Evolutionary conservation across 495 filamentous ascomycete genomes (phyloP).

Genomic region (Aspergillus funiculosus): DNA sequence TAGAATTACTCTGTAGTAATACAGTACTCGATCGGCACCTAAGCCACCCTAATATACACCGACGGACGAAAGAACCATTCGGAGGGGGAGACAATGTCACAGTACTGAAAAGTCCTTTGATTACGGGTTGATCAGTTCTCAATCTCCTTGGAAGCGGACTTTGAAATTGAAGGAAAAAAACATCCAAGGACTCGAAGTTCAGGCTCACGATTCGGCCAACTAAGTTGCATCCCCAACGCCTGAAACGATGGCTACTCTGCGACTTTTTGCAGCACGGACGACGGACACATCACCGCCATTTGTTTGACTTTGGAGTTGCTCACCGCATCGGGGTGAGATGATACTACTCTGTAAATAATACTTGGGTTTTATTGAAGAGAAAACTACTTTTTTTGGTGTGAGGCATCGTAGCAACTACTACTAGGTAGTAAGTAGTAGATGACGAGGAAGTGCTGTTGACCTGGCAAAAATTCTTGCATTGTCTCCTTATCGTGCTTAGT

Average conservation of each 20-base stretch:
- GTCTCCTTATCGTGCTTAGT: constrained; percentile 22
- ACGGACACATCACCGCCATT: constrained; percentile 20
- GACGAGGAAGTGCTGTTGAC: too few species aligned
- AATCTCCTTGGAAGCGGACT: constrained; percentile 5
- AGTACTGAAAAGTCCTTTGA: neutral
- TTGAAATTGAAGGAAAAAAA: constrained; percentile 1
- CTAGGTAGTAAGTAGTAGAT: too few species aligned
- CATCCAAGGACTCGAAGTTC: constrained; percentile 2
- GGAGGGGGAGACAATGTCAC: neutral
- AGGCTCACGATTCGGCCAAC: constrained; percentile 1
- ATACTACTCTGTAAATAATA: too few species aligned
- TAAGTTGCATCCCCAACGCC: constrained; percentile 4
- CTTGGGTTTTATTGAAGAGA: neutral
- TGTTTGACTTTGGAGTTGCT: constrained; percentile 17
- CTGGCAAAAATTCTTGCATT: too few species aligned
- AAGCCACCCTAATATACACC: neutral
- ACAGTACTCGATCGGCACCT: constrained; percentile 2
- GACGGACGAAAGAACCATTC: constrained; percentile 1
- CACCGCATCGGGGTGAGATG: constrained; percentile 17
- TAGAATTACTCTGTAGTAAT: too few species aligned
- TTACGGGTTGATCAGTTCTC: neutral
- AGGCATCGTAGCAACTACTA: too few species aligned
- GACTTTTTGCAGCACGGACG: constrained; percentile 2
- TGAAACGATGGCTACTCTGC: constrained; percentile 20
- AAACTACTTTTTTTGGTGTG: neutral